These are phyloP conservation scores for Plasmopara viticola DNA, from an alignment of 352 stramenopile genomes.

Conservation along the genomic window DNA sequence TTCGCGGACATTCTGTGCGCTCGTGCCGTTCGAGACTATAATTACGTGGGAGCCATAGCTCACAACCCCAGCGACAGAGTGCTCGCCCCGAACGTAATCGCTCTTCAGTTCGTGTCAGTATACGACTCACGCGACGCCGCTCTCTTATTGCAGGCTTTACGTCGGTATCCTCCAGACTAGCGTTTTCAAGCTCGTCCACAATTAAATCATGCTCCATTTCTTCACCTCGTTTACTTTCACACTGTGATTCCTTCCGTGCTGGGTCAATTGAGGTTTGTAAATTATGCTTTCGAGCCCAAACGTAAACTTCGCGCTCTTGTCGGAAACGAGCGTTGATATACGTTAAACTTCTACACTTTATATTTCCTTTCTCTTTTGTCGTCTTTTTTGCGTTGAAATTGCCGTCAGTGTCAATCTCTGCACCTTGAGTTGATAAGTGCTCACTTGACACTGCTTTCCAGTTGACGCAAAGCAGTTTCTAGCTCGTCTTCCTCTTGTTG, in stretches of 20 bases:
- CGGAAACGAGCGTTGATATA: conserved; percentile 62
- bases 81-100: conserved; percentile 28
- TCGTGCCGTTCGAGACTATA: conserved; percentile 47
- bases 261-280: conserved; percentile 38
- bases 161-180: conserved; percentile 41
- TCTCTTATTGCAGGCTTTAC: conserved; percentile 30
- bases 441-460: conserved; percentile 51
- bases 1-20: conserved; percentile 42
- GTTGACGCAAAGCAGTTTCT: conserved; percentile 30
- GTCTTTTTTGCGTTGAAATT: conserved; percentile 8
- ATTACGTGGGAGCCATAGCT: conserved; percentile 38
- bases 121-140: conserved; percentile 48
- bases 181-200: conserved; percentile 43
- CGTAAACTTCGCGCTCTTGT: conserved; percentile 50
- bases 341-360: conserved; percentile 30
- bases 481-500: conserved; percentile 33
- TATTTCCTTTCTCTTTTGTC: conserved; percentile 5
- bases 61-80: conserved; percentile 61
- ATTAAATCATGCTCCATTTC: conserved; percentile 36
- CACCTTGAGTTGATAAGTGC: conserved; percentile 31
- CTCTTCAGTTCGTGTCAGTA: conserved; percentile 37
- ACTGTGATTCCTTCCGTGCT: conserved; percentile 13
- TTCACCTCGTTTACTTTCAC: conserved; percentile 43
- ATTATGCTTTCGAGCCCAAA: conserved; percentile 30
- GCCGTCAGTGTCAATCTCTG: conserved; percentile 8